These are phyloP conservation scores for Erythrophleum fordii DNA, from an alignment of 306 rosid species.

Conservation along the genomic window DNA sequence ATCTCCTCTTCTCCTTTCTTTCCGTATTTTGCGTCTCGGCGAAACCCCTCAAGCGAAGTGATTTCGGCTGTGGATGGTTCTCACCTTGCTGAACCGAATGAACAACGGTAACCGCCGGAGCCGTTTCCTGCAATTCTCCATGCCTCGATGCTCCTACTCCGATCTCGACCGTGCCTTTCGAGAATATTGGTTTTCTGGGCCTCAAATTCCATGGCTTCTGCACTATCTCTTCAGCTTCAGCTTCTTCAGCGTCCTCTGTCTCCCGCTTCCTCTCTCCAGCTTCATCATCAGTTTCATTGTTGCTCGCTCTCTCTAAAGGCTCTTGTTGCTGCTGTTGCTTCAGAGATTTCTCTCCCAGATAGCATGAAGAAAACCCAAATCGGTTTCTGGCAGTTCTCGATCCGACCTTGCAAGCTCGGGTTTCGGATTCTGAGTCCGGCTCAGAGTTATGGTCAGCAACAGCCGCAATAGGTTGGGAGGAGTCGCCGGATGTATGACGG, in stretches of 20 bases:
- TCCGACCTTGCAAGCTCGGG: conserved; percentile 47
- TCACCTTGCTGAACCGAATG: conserved; percentile 45
- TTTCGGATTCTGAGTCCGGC: conserved; percentile 30
- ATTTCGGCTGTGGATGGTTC: conserved; percentile 62
- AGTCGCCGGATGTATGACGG: conserved; percentile 53
- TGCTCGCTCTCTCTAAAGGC: conserved; percentile 28
- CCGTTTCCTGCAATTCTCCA: conserved; percentile 55
- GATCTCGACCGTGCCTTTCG: conserved; percentile 49
- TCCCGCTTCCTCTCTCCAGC: conserved; percentile 34
- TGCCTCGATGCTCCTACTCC: conserved; percentile 45
- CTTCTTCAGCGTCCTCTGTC: conserved; percentile 45
- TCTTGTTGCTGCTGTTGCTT: conserved; percentile 20
- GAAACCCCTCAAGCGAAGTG: conserved; percentile 74
- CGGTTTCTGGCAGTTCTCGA: conserved; percentile 61
- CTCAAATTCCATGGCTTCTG: conserved; percentile 75
- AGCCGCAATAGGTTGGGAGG: conserved; percentile 31
- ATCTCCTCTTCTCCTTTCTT: conserved; percentile 82
- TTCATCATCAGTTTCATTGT: conserved; percentile 47
- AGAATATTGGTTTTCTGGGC: conserved; percentile 65
- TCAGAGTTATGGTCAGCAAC: conserved; percentile 36
- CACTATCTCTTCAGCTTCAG: conserved; percentile 32
- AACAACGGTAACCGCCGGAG: conserved; percentile 17
- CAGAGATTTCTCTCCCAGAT: conserved; percentile 30
- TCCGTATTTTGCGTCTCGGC: conserved; percentile 56
- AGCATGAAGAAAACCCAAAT: conserved; percentile 44